Base-by-base conservation (phyloP, 495 filamentous ascomycete genomes). In the Clavariopsis aquatica region DNA sequence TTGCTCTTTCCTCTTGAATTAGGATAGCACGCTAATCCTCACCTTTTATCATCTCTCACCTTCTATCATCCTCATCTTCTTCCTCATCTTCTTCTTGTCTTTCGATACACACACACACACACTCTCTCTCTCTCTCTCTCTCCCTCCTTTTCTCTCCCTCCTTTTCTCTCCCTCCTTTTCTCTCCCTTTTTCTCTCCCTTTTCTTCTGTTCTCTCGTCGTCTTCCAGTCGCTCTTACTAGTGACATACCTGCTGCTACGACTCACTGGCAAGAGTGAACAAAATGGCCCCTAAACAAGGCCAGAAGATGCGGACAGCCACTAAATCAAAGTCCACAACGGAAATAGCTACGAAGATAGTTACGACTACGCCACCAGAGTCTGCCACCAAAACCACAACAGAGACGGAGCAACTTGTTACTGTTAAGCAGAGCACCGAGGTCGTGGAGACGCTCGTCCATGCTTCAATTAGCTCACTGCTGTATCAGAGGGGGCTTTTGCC, bases 401-500 rank as follows among this genome's bases (percentile, higher is more conserved):
- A 43, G 43, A 62, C 43, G 17, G 61, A 54, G 71, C 41, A 64
- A 65, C 52, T 73, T 79, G 59, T 61, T 27, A 31, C 2, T n/a
- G 49, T 41, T 9, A 75, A 75, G 45, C 80, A 83, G 57, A 84
- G 80, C 59, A 70, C 79, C 34, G 78, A 82, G 58, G 70, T 83
- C 49, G 72, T 82, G 9, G 79, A 82, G 64, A 80, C 79, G 4
- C 76, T 81, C 65, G 43, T 83, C 12, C 79, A 81, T 63, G 72
- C 63, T 23, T 53, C 66, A 6, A 63, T 77, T 59, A 51, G 67
- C 47, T 53, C 51, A 41, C 52, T 49, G 64, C 49, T 49, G 36
- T 63, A 19, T 31, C n/a, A 22, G 7, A 70, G 75, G 23, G 17
- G 47, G 22, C 64, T 77, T 27, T 71, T 76, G 47, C 15, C 67